A percentile compares a stretch with the other conserved stretches of the same genome.
These are phyloP conservation scores for Arthrobotrys entomopaga DNA, from an alignment of 2,329 filamentous ascomycete species.

Conservation along the genomic window DNA sequence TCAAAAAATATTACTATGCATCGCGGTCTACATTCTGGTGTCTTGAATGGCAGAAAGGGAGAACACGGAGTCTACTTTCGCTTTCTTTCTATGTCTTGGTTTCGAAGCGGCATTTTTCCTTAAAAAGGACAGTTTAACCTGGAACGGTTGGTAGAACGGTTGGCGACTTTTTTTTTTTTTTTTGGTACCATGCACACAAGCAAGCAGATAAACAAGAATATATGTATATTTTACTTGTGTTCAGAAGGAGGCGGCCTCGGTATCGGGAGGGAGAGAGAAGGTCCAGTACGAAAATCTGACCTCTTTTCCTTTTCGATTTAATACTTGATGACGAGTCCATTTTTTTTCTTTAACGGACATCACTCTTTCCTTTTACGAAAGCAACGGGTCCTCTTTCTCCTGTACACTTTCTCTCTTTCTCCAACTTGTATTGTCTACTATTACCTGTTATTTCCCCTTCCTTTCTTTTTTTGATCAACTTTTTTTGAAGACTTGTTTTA, in stretches of 20 bases:
- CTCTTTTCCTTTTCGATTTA: too few relatives aligned
- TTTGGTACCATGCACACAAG: slow-evolving; percentile 7
- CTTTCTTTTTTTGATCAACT: background rate
- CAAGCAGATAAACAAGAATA: slow-evolving; percentile 37
- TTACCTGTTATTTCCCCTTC: slow-evolving; percentile 9
- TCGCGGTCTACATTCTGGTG: slow-evolving; percentile 24
- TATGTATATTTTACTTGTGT: slow-evolving; percentile 24
- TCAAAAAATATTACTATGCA: slow-evolving; percentile 21
- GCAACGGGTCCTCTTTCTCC: slow-evolving; percentile 11
- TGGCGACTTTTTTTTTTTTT: slow-evolving; percentile 33
- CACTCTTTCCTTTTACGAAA: slow-evolving; percentile 1
- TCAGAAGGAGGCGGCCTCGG: background rate
- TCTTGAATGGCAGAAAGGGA: slow-evolving; percentile 21
- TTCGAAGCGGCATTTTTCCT: slow-evolving; percentile 19
- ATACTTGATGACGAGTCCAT: too few relatives aligned
- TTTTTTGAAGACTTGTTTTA: background rate
- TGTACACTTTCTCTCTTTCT: slow-evolving; percentile 14
- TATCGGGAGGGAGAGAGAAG: background rate
- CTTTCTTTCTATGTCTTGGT: slow-evolving; percentile 19
- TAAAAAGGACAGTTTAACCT: background rate
- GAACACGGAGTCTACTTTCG: slow-evolving; percentile 30
- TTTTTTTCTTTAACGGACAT: too few relatives aligned
- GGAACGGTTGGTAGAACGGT: slow-evolving; percentile 46
- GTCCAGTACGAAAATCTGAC: too few relatives aligned
- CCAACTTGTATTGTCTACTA: slow-evolving; percentile 13